phyloP scores from a whole-genome alignment of 1,284 basidiomycete species.

The Fomitopsis betulina region DNA sequence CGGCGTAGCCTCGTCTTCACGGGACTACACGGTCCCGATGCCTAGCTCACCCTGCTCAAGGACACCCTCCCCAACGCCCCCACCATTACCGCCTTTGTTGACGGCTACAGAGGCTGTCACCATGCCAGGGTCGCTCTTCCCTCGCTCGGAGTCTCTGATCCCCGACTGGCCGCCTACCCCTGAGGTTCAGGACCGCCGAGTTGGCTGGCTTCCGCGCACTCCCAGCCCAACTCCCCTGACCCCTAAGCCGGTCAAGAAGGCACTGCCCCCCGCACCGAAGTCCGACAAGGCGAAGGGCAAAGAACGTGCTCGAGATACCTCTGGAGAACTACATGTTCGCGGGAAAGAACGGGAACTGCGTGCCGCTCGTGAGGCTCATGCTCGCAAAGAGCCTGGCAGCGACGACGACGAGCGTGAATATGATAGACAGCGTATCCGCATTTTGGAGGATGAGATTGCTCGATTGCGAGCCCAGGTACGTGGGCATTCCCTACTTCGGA shows the following conservation, averaged over 20 bases:
- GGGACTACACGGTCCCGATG: neutral
- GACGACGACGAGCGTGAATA: slow-evolving; percentile 39
- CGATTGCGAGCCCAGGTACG: slow-evolving; percentile 60
- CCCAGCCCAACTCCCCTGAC: slow-evolving; percentile 10
- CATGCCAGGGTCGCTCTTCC: slow-evolving; percentile 77
- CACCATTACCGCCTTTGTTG: slow-evolving; percentile 20
- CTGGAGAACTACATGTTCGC: slow-evolving; percentile 41
- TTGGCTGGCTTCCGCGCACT: slow-evolving; percentile 9
- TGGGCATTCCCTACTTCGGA: neutral
- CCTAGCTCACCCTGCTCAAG: slow-evolving; percentile 2
- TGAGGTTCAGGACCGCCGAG: slow-evolving; percentile 2
- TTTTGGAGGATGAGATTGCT: slow-evolving; percentile 64
- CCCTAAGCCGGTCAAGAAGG: neutral
- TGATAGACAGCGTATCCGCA: slow-evolving; percentile 60
- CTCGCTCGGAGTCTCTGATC: slow-evolving; percentile 61
- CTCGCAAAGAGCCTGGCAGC: slow-evolving; percentile 35
- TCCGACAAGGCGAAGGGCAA: slow-evolving; percentile 42
- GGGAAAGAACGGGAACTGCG: slow-evolving; percentile 59
- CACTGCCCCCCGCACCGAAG: neutral
- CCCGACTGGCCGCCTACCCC: slow-evolving; percentile 42
- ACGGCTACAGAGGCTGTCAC: slow-evolving; percentile 37
- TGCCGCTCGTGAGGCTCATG: slow-evolving; percentile 47
- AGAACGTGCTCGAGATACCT: slow-evolving; percentile 39
- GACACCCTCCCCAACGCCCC: slow-evolving; percentile 30
- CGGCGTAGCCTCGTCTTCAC: neutral